phyloP scores from a whole-genome alignment of 2,329 filamentous ascomycete species.

The Aspergillus chevalieri region DNA sequence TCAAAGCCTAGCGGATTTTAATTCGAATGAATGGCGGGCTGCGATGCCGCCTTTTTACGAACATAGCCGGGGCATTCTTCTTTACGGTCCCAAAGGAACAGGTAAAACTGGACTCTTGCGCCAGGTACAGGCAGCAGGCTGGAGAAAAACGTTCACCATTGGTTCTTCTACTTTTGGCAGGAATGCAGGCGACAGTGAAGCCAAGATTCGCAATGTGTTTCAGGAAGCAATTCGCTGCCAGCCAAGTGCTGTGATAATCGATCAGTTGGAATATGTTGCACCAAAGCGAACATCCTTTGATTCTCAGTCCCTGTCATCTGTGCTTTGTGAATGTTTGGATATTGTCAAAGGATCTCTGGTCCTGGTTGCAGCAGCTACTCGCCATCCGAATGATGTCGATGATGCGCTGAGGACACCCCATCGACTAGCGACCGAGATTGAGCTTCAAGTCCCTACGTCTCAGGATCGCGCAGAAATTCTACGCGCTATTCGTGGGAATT shows the following conservation, averaged over 20 bases:
- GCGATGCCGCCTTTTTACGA: constrained; percentile 38
- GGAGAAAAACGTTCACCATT: constrained; percentile 59
- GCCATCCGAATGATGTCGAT: constrained; percentile 67
- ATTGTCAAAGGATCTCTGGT: constrained; percentile 48
- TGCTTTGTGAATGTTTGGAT: constrained; percentile 38
- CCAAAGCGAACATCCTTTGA: constrained; percentile 50
- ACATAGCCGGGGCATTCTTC: constrained; percentile 55
- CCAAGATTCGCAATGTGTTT: constrained; percentile 62
- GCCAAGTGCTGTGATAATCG: constrained; percentile 73
- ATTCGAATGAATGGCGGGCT: constrained; percentile 21
- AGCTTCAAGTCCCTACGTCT: constrained; percentile 70
- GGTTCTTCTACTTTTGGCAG: constrained; percentile 28
- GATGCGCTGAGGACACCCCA: constrained; percentile 58
- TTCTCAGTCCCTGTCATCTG: constrained; percentile 29
- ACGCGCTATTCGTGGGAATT: constrained; percentile 47
- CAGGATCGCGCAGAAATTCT: constrained; percentile 68
- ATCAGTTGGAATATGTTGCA: constrained; percentile 67
- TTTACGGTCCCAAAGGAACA: constrained; percentile 77
- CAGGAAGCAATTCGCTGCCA: constrained; percentile 61
- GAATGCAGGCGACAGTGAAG: constrained; percentile 39
- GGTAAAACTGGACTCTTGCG: constrained; percentile 74
- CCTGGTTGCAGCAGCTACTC: constrained; percentile 68
- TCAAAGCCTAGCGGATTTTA: constrained; percentile 55
- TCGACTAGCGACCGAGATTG: constrained; percentile 62
- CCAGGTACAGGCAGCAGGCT: constrained; percentile 60